A percentile compares a stretch with the other conserved stretches of the same genome.
phyloP scores from a whole-genome alignment of 2,329 filamentous ascomycete species.

The Alternaria dauci region DNA sequence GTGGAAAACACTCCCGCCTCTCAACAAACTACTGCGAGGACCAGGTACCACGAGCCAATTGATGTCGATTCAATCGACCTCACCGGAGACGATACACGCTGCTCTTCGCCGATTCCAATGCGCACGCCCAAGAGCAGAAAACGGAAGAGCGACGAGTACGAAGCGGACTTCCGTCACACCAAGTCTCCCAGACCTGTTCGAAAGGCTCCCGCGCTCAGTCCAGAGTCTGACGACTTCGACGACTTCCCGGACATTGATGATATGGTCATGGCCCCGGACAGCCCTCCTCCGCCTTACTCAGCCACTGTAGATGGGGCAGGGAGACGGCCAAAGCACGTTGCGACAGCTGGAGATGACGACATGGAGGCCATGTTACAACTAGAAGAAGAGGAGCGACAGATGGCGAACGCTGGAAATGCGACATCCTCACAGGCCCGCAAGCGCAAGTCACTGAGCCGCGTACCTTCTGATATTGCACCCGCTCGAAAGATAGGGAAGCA shows the following conservation, averaged over 20 bases:
- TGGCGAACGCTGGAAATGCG: constrained; percentile 12
- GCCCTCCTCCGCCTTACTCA: constrained; percentile 56
- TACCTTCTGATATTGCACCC: constrained; percentile 38
- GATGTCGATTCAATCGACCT: constrained; percentile 50
- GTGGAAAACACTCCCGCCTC: constrained; percentile 15
- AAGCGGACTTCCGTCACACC: constrained; percentile 30
- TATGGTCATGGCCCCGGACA: constrained; percentile 32
- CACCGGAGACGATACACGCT: constrained; percentile 38
- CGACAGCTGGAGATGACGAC: constrained; percentile 13
- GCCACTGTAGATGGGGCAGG: constrained; percentile 42
- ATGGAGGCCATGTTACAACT: constrained; percentile 22
- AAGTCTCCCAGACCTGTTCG: constrained; percentile 30
- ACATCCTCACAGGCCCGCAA: constrained; percentile 31
- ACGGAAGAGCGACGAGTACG: constrained; percentile 58
- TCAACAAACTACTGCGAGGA: constrained; percentile 9
- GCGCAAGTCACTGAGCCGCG: constrained; percentile 43
- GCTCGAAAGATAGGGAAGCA: constrained; percentile 43
- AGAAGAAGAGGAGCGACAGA: constrained; percentile 26
- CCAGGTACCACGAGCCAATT: constrained; percentile 20
- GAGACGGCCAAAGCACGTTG: not conserved
- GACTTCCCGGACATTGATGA: constrained; percentile 54
- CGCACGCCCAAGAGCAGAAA: constrained; percentile 47
- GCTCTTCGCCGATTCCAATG: constrained; percentile 28
- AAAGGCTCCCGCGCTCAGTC: constrained; percentile 20
- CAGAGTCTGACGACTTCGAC: constrained; percentile 31